These are phyloP conservation scores for Saturnispora besseyi DNA, from an alignment of 805 yeast species.

Conservation along the genomic window DNA sequence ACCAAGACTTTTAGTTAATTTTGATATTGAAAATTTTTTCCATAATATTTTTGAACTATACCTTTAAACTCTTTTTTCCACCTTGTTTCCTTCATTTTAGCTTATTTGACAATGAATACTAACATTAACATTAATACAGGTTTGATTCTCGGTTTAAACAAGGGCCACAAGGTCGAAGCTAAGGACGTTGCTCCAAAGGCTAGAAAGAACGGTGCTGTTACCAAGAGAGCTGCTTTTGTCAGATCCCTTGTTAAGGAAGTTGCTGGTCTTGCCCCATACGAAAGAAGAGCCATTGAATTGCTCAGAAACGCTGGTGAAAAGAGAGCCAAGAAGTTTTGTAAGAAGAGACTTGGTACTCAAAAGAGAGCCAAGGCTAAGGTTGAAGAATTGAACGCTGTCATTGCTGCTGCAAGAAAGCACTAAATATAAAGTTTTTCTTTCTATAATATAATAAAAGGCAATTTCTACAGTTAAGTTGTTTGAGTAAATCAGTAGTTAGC, in stretches of 20 bases:
- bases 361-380: constrained; percentile 99
- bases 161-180: constrained; percentile 93
- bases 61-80: too few species aligned
- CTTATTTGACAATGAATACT: background rate
- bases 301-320: constrained; percentile 99
- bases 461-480: background rate
- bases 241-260: constrained; percentile 94
- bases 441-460: constrained; percentile 1
- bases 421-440: constrained; percentile 28
- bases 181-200: constrained; percentile 80
- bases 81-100: too few species aligned
- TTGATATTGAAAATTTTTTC: too few species aligned
- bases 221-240: constrained; percentile 94
- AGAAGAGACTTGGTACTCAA: constrained; percentile 99
- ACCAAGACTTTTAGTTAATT: too few species aligned
- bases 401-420: constrained; percentile 95
- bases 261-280: constrained; percentile 98
- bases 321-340: constrained; percentile 99
- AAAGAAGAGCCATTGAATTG: constrained; percentile 98
- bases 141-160: constrained; percentile 98
- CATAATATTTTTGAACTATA: too few species aligned
- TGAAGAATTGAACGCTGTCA: constrained; percentile 94
- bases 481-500: background rate
- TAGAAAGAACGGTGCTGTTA: constrained; percentile 83
- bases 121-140: constrained; percentile 33